Base-by-base conservation (phyloP, 164 flowering plant species). In the Kingdonia uniflora region DNA sequence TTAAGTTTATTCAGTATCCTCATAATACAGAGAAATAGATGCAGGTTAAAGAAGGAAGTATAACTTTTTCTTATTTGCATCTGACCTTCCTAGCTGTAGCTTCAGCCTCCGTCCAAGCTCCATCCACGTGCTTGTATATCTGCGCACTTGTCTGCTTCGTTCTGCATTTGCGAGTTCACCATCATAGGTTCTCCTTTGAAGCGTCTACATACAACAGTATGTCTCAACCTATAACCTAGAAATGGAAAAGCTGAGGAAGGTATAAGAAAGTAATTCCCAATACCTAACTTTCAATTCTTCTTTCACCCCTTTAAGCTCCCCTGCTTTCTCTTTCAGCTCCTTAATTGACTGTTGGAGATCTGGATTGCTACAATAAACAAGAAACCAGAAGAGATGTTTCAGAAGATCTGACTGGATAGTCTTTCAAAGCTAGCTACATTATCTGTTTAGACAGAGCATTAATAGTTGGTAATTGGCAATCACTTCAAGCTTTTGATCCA, bases 131-230 rank as follows among this genome's bases (percentile, higher is more conserved):
- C 78, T 81, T 86, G 82, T 80, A 82, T 49, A 92, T 81, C 83
- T 82, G 80, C 87, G 85, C 95, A 25, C 91, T 75, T 55, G 84
- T 86, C 86, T 86, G 84, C 84, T 88, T 88, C 50, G 91, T 82
- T 82, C 96, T 92, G 96, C 95, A 92, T 81, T 80, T 65, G 78
- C 69, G 74, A 92, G 77, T 71, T 78, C 75, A n/a, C n/a, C n/a
- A 82, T 75, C 79, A 76, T 75, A 88, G 80, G 80, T 79, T 79
- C 71, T 67, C 80, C 76, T 68, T 64, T 62, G 73, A 75, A 66
- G 63, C 51, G 63, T 75, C 76, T 74, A 80, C 86, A 84, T 83
- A 85, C 86, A 81, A 74, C 29, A 59, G 92, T 85, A 91, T 80
- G 95, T 76, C 89, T 82, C 74, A 83, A 78, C 82, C 82, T 71